Conservation (phyloP, 441 rosid genomes). For the Euphorbia corollata region DNA sequence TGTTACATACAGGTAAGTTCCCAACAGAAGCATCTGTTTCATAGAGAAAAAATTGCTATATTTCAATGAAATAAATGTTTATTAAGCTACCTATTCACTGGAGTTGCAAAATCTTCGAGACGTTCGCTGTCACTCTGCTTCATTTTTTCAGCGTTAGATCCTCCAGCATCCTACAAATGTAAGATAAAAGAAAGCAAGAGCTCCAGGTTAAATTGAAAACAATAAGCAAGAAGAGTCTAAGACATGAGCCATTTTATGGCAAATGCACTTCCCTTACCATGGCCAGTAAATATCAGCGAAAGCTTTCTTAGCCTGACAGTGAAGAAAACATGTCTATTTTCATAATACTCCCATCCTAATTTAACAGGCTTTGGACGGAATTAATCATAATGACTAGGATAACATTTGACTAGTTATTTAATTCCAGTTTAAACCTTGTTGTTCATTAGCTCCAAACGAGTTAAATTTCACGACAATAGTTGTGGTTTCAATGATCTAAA, state of each 20-base stretch:
- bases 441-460: background rate
- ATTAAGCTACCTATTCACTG: slow-evolving; percentile 54
- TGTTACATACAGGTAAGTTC: slow-evolving; percentile 3
- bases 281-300: too few species aligned
- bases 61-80: too few species aligned
- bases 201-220: background rate
- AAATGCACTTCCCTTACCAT: background rate
- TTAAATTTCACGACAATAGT: background rate
- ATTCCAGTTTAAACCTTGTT: background rate
- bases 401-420: slow-evolving; percentile 7
- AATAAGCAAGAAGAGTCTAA: too few species aligned
- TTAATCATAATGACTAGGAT: too few species aligned
- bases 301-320: too few species aligned
- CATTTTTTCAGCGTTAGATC: slow-evolving; percentile 34
- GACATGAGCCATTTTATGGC: slow-evolving; percentile 2
- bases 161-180: slow-evolving; percentile 44
- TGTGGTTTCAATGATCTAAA: background rate
- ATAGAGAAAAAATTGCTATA: too few species aligned
- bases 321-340: background rate
- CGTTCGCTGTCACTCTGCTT: slow-evolving; percentile 56
- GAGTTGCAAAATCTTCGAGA: slow-evolving; percentile 51
- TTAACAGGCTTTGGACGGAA: too few species aligned
- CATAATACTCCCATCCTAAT: too few species aligned
- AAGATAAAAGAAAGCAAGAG: background rate
- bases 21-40: too few species aligned